A percentile compares a stretch with the other conserved stretches of the same genome.
These are phyloP conservation scores for Pseudonitzschia multiseries DNA, from an alignment of 108 stramenopile species.

Conservation along the genomic window DNA sequence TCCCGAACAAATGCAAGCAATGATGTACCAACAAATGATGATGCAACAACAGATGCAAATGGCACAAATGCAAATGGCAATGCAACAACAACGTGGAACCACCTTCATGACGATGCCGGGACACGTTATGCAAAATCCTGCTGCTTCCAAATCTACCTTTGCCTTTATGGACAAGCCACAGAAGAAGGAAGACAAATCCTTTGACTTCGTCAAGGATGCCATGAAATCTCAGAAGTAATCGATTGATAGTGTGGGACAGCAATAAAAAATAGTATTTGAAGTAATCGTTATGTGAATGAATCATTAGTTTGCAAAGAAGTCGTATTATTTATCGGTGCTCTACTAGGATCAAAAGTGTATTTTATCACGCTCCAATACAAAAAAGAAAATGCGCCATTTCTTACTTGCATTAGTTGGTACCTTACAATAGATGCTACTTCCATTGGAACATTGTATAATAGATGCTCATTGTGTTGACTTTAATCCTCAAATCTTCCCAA, in stretches of 20 bases:
- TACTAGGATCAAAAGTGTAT: too few relatives aligned
- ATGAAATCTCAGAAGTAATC: conserved; percentile 65
- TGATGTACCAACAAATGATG: conserved; percentile 80
- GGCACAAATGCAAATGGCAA: conserved; percentile 84
- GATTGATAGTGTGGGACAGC: neutral
- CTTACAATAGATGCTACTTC: too few relatives aligned
- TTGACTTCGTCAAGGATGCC: conserved; percentile 89
- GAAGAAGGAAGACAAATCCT: conserved; percentile 64
- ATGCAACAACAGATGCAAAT: conserved; percentile 79
- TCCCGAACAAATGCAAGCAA: conserved; percentile 77
- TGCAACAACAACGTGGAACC: conserved; percentile 28
- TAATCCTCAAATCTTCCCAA: too few relatives aligned
- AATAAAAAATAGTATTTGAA: neutral
- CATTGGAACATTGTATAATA: too few relatives aligned
- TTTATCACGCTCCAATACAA: too few relatives aligned
- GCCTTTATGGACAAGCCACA: conserved; percentile 61
- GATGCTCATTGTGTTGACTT: too few relatives aligned
- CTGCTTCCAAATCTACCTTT: conserved; percentile 42
- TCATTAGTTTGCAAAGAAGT: too few relatives aligned
- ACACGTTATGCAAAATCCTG: conserved; percentile 37
- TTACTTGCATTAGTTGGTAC: too few relatives aligned
- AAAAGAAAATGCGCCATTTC: too few relatives aligned
- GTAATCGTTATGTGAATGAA: neutral
- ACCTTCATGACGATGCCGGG: conserved; percentile 22
- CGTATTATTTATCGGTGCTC: too few relatives aligned